A percentile compares a stretch with the other conserved stretches of the same genome.
Evolutionary conservation across 805 yeast species (phyloP).

Genomic region (Cyberlindnera xylosilytica): DNA sequence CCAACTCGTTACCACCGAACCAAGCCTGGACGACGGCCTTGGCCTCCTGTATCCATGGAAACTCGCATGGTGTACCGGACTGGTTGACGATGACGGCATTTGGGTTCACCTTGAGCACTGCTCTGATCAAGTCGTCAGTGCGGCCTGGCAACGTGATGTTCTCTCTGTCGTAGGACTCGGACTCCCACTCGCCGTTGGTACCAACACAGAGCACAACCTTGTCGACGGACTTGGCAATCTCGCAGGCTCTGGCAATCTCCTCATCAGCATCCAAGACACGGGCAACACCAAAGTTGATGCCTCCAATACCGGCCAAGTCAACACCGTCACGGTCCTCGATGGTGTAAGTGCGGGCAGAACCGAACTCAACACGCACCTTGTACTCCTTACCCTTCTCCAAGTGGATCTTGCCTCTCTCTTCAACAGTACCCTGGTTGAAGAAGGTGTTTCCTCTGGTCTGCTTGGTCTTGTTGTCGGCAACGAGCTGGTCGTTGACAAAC

Average conservation of each 20-base stretch:
- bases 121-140: slow-evolving; percentile 44
- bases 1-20: slow-evolving; percentile 58
- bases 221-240: slow-evolving; percentile 45
- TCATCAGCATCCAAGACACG: slow-evolving; percentile 29
- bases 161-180: slow-evolving; percentile 56
- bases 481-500: slow-evolving; percentile 45
- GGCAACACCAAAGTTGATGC: slow-evolving; percentile 30
- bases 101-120: slow-evolving; percentile 44
- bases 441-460: slow-evolving; percentile 48
- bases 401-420: slow-evolving; percentile 35
- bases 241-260: slow-evolving; percentile 40
- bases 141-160: slow-evolving; percentile 49
- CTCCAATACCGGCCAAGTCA: slow-evolving; percentile 31
- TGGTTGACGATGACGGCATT: slow-evolving; percentile 54
- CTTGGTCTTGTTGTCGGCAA: slow-evolving; percentile 50
- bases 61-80: slow-evolving; percentile 58
- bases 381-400: slow-evolving; percentile 43
- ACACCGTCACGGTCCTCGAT: slow-evolving; percentile 15
- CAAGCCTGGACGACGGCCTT: slow-evolving; percentile 50
- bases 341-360: slow-evolving; percentile 39
- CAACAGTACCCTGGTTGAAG: slow-evolving; percentile 53
- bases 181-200: slow-evolving; percentile 53
- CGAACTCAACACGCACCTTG: slow-evolving; percentile 44
- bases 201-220: slow-evolving; percentile 51
- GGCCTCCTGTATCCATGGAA: slow-evolving; percentile 51